phyloP scores from a whole-genome alignment of 2,329 filamentous ascomycete species.

The Coniosporium tulheliwenetii region DNA sequence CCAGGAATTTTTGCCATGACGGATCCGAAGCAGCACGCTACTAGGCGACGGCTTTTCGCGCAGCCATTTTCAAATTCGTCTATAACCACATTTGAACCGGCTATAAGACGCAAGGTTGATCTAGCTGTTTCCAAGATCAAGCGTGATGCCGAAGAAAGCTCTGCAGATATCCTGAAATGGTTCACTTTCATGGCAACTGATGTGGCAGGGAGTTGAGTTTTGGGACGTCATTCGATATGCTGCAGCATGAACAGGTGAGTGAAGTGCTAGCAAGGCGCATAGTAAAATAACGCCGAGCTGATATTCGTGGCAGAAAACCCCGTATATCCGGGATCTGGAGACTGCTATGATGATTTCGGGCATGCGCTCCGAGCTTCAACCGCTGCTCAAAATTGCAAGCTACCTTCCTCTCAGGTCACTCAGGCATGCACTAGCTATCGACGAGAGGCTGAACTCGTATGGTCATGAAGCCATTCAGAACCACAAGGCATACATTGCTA shows the following conservation, averaged over 20 bases:
- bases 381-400: conserved; percentile 8
- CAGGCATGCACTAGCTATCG: not conserved
- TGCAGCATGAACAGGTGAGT: conserved; percentile 18
- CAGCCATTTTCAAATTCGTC: conserved; percentile 16
- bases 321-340: conserved; percentile 15
- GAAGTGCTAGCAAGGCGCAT: not conserved
- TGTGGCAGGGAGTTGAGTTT: conserved; percentile 22
- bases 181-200: conserved; percentile 24
- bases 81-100: conserved; percentile 12
- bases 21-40: conserved; percentile 18
- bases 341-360: conserved; percentile 12
- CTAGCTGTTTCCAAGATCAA: conserved; percentile 19
- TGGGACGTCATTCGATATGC: conserved; percentile 22
- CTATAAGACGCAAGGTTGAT: conserved; percentile 15
- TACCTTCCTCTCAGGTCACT: not conserved
- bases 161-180: conserved; percentile 17
- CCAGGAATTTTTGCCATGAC: conserved; percentile 21
- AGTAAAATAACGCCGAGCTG: no score
- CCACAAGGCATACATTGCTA: not conserved
- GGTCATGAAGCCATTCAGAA: not conserved
- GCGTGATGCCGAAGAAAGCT: conserved; percentile 7
- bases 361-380: conserved; percentile 15
- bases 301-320: conserved; percentile 4
- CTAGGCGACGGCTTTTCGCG: conserved; percentile 19
- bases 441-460: not conserved